Base-by-base conservation (phyloP, 768 basidiomycete species). In the Leccinum boreale region DNA sequence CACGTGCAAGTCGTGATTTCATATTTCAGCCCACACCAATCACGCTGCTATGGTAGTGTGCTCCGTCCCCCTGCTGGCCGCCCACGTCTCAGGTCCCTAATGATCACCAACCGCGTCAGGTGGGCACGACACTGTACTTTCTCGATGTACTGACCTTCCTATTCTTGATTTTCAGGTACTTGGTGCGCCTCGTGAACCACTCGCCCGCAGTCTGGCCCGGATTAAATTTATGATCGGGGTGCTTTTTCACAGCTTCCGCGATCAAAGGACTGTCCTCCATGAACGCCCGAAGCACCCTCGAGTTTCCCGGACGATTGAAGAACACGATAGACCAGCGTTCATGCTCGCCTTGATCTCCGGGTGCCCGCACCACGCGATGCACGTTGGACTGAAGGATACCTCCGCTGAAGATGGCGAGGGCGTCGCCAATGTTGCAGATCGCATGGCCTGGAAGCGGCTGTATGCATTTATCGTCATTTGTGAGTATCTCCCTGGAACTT, bases 41-140 rank as follows among this genome's bases (percentile, higher is more conserved):
- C n/a, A 56, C 23, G 59, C 69, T 29, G 29, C 29, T 0, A 53
- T 49, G 4, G 62, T 64, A 17, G 61, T 59, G 50, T 73, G 69
- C 46, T 73, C 70, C 9, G 66, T 71, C 2, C 70, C 70, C 45
- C 66, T 65, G 33, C 70, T 66, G 1, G 69, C 60, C 9, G 60
- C 60, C 71, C 70, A 71, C 9, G 70, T 60, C 55, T 73, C 67
- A 5, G 70, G 71, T 19, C 70, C 70, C 70, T 71, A 45, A 35
- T 15, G 35, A 35, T 35, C 33, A 35, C 33, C 33, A 35, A 35
- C 6, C 15, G 12, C 15, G 15, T 35, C 15, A 35, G 35, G 35
- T 7, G 15, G 2, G 5, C 35, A 35, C 6, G 15, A 35, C 15
- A 35, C 14, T 14, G 5, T 35, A 35, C 6, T 15, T 15, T 35